Evolutionary conservation across 345 rosid genomes (phyloP).

Genomic region (Bruguiera sexangula): DNA sequence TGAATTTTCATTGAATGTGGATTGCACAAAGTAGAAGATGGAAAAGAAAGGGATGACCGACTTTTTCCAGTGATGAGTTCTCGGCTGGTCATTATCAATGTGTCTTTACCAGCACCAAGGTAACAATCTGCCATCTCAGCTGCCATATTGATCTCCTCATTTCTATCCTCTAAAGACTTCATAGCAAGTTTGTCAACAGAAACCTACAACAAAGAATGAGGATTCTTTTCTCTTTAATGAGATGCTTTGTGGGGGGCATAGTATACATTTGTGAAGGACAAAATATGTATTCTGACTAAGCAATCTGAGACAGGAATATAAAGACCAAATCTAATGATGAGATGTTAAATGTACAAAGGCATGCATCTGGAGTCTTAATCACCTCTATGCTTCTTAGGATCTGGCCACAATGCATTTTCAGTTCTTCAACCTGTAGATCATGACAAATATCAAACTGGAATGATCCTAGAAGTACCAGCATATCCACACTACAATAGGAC

Average conservation of each 20-base stretch:
- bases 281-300: background rate
- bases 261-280: background rate
- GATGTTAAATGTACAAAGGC: constrained; percentile 4
- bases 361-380: constrained; percentile 13
- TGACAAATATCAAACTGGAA: constrained; percentile 5
- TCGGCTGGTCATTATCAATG: constrained; percentile 90
- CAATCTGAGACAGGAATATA: background rate
- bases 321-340: constrained; percentile 7
- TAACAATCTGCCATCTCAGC: constrained; percentile 71
- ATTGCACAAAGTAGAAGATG: too few species aligned
- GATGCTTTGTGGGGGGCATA: background rate
- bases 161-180: constrained; percentile 61
- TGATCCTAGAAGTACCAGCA: background rate
- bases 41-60: constrained; percentile 26
- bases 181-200: constrained; percentile 86
- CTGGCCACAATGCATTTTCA: constrained; percentile 58
- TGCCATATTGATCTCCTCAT: constrained; percentile 67
- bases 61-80: constrained; percentile 85
- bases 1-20: too few species aligned
- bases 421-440: constrained; percentile 70
- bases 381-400: constrained; percentile 76
- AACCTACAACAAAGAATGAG: constrained; percentile 41
- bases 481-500: background rate
- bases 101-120: constrained; percentile 60
- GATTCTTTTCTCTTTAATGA: background rate